Conservation (phyloP, 805 yeast genomes). For the Wickerhamiella slavikovae region DNA sequence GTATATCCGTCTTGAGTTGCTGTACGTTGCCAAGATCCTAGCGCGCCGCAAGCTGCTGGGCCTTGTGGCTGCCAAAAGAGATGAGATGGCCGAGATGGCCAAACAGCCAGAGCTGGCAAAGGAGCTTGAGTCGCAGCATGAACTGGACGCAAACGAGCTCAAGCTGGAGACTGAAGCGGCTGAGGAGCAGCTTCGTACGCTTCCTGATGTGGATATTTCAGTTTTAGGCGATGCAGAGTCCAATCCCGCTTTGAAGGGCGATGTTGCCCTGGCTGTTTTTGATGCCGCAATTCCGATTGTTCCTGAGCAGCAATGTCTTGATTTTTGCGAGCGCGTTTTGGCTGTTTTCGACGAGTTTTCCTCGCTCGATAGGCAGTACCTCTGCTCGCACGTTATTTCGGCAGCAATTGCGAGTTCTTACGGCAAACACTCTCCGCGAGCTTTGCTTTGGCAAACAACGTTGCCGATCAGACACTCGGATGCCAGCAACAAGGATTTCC, state of each 20-base stretch:
- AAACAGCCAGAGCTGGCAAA: slow-evolving; percentile 7
- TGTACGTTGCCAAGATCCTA: slow-evolving; percentile 63
- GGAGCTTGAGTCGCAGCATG: too few relatives aligned
- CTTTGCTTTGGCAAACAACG: slow-evolving; percentile 33
- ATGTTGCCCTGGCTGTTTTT: slow-evolving; percentile 47
- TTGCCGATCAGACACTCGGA: slow-evolving; percentile 41
- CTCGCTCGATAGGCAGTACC: slow-evolving; percentile 45
- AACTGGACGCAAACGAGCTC: slow-evolving; percentile 25
- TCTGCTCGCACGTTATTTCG: slow-evolving; percentile 42
- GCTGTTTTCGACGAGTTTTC: slow-evolving; percentile 46
- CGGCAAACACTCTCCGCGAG: slow-evolving; percentile 15
- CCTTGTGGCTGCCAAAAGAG: slow-evolving; percentile 29
- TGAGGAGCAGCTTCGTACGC: slow-evolving; percentile 35
- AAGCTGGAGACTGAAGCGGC: too few relatives aligned
- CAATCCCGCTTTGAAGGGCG: slow-evolving; percentile 60
- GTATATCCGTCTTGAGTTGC: slow-evolving; percentile 73
- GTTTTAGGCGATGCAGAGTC: slow-evolving; percentile 73
- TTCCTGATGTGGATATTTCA: slow-evolving; percentile 76
- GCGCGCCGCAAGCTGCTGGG: slow-evolving; percentile 71
- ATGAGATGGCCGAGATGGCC: slow-evolving; percentile 18
- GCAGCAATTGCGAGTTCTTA: slow-evolving; percentile 27
- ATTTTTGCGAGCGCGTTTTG: slow-evolving; percentile 28
- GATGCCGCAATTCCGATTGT: slow-evolving; percentile 40
- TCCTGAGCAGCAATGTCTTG: slow-evolving; percentile 19
- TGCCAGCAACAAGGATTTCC: slow-evolving; percentile 24